Base-by-base conservation (phyloP, 345 rosid species). In the Brassica juncea region DNA sequence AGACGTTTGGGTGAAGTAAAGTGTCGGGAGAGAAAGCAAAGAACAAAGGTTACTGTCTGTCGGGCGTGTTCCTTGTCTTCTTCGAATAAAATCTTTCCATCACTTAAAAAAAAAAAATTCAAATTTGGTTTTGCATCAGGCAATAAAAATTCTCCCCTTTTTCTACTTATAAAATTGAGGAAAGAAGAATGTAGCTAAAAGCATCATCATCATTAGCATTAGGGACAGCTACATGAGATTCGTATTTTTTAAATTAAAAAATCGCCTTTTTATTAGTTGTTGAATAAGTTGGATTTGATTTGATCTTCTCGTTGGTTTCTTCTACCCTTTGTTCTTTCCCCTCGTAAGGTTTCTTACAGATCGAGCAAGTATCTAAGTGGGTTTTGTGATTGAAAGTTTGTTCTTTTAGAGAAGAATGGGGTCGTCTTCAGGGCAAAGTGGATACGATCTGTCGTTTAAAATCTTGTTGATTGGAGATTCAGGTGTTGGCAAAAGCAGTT, bases 391-490 rank as follows among this genome's bases (percentile, higher is more conserved):
- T 35, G 58, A 15, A 52, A 15, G 21, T 6, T 6, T 55, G 21
- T 54, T 54, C 15, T 8, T 42, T 37, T 16, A 28, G 44, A 81
- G 19, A 78, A 94, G 21, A 80, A 94, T 94, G 99, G 97, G 97
- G 80, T 88, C 98, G 66, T 89, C 95, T 4, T 93, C 91, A 23
- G 97, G 88, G 35, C 81, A 84, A 70, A 82, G 88, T 72, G 86
- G 88, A 44, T 85, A 85, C 70, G 97, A 94, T 88, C 91, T 92
- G 63, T 92, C 99, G 0, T 94, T 94, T 87, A 94, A 92, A 93
- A 89, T 94, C 92, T 78, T 94, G 90, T 87, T 94, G 89, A 91
- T 94, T 73, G 99, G 99, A 14, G 99, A 92, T 82, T 92, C 99
- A 8, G 92, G 90, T 62, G 99, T 94, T 72, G 99, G 99, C 74